Evolutionary conservation across 179 eudicot species (phyloP).

Genomic region (Amaranthus tricolor): DNA sequence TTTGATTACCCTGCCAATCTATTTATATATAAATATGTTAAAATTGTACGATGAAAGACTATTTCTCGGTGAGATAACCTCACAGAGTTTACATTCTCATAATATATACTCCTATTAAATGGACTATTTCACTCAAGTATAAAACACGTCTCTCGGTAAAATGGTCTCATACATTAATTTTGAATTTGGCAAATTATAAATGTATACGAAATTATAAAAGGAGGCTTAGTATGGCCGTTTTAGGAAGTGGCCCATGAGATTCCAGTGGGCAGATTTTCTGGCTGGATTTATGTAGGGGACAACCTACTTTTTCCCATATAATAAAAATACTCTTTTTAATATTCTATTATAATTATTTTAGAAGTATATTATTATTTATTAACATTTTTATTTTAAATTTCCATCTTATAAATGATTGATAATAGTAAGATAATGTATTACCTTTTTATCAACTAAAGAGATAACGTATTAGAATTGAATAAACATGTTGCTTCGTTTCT

Average conservation of each 20-base stretch:
- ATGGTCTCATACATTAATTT: no score
- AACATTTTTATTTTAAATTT: background rate
- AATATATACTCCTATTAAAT: no score
- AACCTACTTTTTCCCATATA: background rate
- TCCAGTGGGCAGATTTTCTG: constrained; percentile 44
- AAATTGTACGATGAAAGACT: no score
- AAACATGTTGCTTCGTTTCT: constrained; percentile 9
- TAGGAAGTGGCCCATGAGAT: constrained; percentile 32
- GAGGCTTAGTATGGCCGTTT: constrained; percentile 23
- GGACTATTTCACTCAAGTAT: no score
- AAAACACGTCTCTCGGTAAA: no score
- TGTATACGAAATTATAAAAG: background rate
- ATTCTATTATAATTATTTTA: background rate
- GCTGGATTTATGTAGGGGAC: constrained; percentile 31
- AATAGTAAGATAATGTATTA: constrained; percentile 12
- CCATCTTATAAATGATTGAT: constrained; percentile 7
- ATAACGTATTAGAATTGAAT: constrained; percentile 13
- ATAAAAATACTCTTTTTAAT: background rate
- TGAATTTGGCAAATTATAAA: background rate
- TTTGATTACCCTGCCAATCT: no score
- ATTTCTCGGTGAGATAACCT: no score
- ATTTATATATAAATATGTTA: no score
- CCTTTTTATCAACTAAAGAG: constrained; percentile 10
- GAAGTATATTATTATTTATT: background rate
- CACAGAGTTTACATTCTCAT: no score